Base-by-base conservation (phyloP, 371 early-diverging fungal genomes). In the Entomophthora muscae region DNA sequence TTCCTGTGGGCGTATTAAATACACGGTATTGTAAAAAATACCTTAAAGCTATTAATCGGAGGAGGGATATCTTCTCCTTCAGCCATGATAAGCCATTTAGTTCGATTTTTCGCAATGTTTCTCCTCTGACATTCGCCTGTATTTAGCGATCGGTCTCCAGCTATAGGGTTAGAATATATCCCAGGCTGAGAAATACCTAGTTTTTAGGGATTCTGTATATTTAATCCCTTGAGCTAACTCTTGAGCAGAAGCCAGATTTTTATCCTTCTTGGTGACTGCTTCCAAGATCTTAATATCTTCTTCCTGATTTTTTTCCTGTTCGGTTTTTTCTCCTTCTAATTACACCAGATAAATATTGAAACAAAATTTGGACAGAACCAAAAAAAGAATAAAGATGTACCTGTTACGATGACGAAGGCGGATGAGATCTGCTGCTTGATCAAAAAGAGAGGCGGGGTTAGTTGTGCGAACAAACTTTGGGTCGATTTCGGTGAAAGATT, bases 171-270 rank as follows among this genome's bases (percentile, higher is more conserved):
- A 65, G 13, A 12, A 24, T 23, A 52, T n/a, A 31, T 21, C 10
- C 13, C 1, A 55, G 26, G 53, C n/a, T 24, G 1, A 32, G 26
- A 27, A 33, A 1, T 73, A 81, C 79, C 80, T 82, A 1, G 91
- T 84, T 58, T 76, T 81, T 78, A 95, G 83, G 5, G 95, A 78
- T 54, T 92, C 88, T 10, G 80, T 87, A 70, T 95, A 95, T 3
- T 76, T 75, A 17, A 90, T 85, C 51, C 90, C 93, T 62, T 85
- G 74, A 0, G 95, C 94, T 42, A 92, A 77, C 71, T 95, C 95
- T 63, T 81, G 79, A 26, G 82, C 92, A 17, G 91, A 90, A 1
- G 86, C 83, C 52, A 95, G 72, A 51, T 84, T 83, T 64, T 89
- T 91, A 65, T 84, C 77, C 53, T 81, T 77, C 23, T 28, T 17